Evolutionary conservation across 1,284 basidiomycete species (phyloP), one percentile per base, ranked within the genome.

Genomic region (Puccinia coronata): DNA sequence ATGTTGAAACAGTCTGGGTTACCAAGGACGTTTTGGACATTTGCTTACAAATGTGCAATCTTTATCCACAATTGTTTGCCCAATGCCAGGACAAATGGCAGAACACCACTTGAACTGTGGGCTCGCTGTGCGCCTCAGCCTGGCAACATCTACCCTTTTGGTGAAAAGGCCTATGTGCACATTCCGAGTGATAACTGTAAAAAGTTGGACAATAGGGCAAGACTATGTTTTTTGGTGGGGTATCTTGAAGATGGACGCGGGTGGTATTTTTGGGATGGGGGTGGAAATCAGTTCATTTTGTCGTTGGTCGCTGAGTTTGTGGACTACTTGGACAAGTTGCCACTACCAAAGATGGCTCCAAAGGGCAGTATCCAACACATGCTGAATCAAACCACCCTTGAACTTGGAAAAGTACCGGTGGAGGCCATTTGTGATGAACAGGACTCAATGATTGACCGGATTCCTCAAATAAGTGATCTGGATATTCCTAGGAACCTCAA

Each of bases 121-220:
- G 28, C 43, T 49, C 41, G 43, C 5, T 23, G 16, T n/a, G 5
- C 2, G 11, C 43, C 49, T 49, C 69, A 71, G 43, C 6, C 28
- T 8, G 69, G n/a, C 31, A 47, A 47, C n/a, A 71, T 53, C 23
- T 71, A 71, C 20, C 49, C 69, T 11, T 49, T 71, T 71, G 69
- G 69, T 9, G 69, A 23, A 2, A 43, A 39, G 20, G 69, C 69
- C 1, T 47, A 41, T 47, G 69, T 71, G 4, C 69, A 71, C 20
- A 49, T 71, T 25, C 69, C 41, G 31, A 12, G 11, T 43, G 69
- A 71, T 5, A 43, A 34, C n/a, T 8, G 69, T 11, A 31, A 47
- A 20, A 71, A 71, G 28, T 25, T 71, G n/a, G 69, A 65, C 39
- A 18, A 36, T 65, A 31, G 69, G 41, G 69, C 18, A 2, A 36